Conservation (phyloP, 1,139 yeast genomes). For the Scheffersomyces illinoinensis region DNA sequence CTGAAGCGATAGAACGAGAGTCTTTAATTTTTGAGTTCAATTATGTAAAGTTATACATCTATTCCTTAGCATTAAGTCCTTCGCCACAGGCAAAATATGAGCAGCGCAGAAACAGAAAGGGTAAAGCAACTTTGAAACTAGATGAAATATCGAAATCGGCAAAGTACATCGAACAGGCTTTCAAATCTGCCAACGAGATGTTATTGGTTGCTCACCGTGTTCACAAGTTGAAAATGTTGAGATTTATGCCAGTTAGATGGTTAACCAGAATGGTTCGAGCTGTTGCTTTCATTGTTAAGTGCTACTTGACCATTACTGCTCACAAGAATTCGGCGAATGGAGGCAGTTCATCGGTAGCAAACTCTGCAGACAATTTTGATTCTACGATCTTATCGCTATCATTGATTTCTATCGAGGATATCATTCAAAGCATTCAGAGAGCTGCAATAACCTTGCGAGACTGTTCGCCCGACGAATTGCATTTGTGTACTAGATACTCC, state of each 20-base stretch:
- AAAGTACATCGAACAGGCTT: constrained; percentile 78
- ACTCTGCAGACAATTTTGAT: constrained; percentile 38
- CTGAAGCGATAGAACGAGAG: constrained; percentile 58
- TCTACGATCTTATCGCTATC: constrained; percentile 60
- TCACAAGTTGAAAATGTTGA: constrained; percentile 60
- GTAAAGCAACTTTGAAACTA: constrained; percentile 44
- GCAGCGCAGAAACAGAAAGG: constrained; percentile 19
- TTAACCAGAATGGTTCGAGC: constrained; percentile 86
- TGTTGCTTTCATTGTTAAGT: constrained; percentile 85
- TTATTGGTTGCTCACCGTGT: constrained; percentile 71
- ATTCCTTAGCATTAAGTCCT: constrained; percentile 73
- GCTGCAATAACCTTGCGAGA: constrained; percentile 78
- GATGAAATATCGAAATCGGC: constrained; percentile 77
- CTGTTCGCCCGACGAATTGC: constrained; percentile 88
- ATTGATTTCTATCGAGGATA: constrained; percentile 69
- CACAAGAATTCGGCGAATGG: constrained; percentile 22
- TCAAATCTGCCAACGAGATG: constrained; percentile 80
- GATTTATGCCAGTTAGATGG: constrained; percentile 91
- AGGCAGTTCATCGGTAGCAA: constrained; percentile 7
- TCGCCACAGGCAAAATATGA: constrained; percentile 18
- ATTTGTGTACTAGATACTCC: constrained; percentile 78
- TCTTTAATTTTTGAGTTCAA: constrained; percentile 78
- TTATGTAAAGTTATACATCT: constrained; percentile 80
- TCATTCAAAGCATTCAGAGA: constrained; percentile 63
- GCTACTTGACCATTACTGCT: constrained; percentile 69